phyloP scores from a whole-genome alignment of 495 filamentous ascomycete species.

The Lepraria neglecta region DNA sequence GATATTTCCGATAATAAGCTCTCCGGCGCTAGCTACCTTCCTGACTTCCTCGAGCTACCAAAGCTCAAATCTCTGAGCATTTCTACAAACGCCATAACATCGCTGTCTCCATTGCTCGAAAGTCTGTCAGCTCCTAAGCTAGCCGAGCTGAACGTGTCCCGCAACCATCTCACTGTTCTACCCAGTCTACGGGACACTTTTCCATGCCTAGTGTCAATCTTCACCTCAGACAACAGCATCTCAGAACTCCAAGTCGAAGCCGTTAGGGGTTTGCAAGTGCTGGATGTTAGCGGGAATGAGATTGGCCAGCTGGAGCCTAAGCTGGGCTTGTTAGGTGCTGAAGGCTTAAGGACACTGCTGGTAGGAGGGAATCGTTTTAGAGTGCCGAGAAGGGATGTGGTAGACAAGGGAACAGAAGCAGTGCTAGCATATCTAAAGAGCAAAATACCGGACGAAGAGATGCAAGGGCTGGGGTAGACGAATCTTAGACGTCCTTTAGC shows the following conservation, averaged over 20 bases:
- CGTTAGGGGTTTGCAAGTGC: constrained; percentile 63
- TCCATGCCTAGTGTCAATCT: constrained; percentile 58
- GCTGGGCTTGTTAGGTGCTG: constrained; percentile 64
- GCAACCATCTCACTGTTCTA: constrained; percentile 66
- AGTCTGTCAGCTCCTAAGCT: constrained; percentile 65
- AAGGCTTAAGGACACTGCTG: constrained; percentile 50
- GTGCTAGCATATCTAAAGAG: constrained; percentile 78
- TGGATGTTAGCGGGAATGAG: constrained; percentile 79
- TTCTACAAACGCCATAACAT: constrained; percentile 58
- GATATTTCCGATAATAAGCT: constrained; percentile 78
- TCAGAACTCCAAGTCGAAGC: constrained; percentile 63
- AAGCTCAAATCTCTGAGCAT: constrained; percentile 70
- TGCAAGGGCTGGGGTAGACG: not conserved
- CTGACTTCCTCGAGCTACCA: constrained; percentile 58
- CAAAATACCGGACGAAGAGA: constrained; percentile 62
- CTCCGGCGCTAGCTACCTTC: constrained; percentile 50
- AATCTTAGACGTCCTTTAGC: not conserved
- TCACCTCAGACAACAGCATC: constrained; percentile 71
- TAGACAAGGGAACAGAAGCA: constrained; percentile 83
- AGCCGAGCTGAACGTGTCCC: constrained; percentile 68
- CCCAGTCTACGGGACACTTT: constrained; percentile 52
- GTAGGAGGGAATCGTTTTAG: constrained; percentile 76
- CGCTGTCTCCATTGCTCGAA: constrained; percentile 54
- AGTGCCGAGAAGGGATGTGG: constrained; percentile 77
- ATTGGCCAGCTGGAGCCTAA: constrained; percentile 69